Conservation (phyloP, 163 green algal genomes). For the Trebouxiophyceae sp. region DNA sequence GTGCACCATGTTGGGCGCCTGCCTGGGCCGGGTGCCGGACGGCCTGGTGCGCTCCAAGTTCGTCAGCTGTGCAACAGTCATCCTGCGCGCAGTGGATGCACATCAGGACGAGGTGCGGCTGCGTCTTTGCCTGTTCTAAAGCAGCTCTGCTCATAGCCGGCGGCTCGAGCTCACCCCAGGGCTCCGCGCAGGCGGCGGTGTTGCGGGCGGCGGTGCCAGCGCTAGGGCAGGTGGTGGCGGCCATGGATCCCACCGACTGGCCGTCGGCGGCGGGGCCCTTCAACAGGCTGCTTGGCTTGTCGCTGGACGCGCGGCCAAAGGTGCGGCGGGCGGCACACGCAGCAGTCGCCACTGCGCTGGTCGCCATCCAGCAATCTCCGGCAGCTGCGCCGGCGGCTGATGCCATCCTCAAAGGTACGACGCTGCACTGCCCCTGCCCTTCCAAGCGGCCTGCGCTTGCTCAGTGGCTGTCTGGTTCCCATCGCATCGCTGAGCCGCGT, state of each 20-base stretch:
- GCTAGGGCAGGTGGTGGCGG: constrained; percentile 54
- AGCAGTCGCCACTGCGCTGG: too few species aligned
- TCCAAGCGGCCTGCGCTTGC: too few species aligned
- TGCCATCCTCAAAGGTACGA: too few species aligned
- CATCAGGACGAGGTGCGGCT: constrained; percentile 22
- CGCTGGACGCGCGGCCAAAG: constrained; percentile 65
- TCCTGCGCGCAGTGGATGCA: constrained; percentile 5
- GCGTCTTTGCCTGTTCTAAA: too few species aligned
- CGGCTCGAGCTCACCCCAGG: too few species aligned
- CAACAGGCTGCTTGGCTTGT: constrained; percentile 44
- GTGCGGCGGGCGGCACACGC: constrained; percentile 47
- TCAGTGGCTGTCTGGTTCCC: too few species aligned
- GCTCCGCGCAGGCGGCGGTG: constrained; percentile 21
- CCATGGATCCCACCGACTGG: constrained; percentile 61
- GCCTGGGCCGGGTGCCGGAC: constrained; percentile 56
- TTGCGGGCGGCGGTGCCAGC: constrained; percentile 50
- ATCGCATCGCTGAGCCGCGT: too few species aligned
- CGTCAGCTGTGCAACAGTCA: constrained; percentile 22
- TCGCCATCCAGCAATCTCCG: too few species aligned
- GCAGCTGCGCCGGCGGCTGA: too few species aligned
- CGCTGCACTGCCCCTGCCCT: too few species aligned
- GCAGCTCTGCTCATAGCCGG: too few species aligned
- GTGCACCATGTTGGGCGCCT: constrained; percentile 48
- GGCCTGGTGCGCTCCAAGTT: constrained; percentile 60
- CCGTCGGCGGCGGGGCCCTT: constrained; percentile 39